These are phyloP conservation scores for Discostella stelligera DNA, from an alignment of 352 stramenopile species.

Conservation along the genomic window DNA sequence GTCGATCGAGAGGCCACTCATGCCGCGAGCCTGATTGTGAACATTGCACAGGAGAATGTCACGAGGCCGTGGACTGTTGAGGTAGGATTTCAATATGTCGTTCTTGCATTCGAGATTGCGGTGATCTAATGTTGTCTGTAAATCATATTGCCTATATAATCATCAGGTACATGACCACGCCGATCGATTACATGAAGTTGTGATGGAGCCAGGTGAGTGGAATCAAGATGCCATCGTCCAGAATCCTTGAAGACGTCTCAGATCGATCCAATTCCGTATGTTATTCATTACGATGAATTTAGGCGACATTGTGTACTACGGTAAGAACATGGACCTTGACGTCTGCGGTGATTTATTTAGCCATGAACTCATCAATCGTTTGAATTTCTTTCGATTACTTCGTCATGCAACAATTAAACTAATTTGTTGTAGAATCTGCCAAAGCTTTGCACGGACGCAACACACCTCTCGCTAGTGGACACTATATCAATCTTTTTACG, in stretches of 20 bases:
- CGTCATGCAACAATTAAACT: not conserved
- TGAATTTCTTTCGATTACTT: not conserved
- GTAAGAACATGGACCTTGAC: not conserved
- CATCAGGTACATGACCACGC: slow-evolving; percentile 65
- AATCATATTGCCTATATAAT: not conserved
- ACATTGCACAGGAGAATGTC: slow-evolving; percentile 82
- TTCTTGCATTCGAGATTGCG: slow-evolving; percentile 4
- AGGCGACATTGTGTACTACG: slow-evolving; percentile 52
- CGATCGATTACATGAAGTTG: slow-evolving; percentile 71
- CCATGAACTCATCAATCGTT: not conserved
- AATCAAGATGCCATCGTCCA: not conserved
- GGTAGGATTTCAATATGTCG: slow-evolving; percentile 22
- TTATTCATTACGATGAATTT: slow-evolving; percentile 56
- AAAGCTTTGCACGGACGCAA: slow-evolving; percentile 80
- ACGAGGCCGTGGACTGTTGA: slow-evolving; percentile 78
- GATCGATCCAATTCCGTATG: not conserved
- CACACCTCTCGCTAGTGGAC: slow-evolving; percentile 65
- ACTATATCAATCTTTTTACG: slow-evolving; percentile 85
- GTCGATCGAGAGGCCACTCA: slow-evolving; percentile 82
- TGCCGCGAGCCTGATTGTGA: slow-evolving; percentile 84
- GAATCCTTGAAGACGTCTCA: not conserved
- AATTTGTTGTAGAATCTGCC: slow-evolving; percentile 62
- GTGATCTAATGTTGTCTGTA: not conserved
- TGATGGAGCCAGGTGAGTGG: slow-evolving; percentile 65
- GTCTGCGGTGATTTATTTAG: not conserved